phyloP scores from a whole-genome alignment of 169 alveolate genomes.

The Plasmodium vinckei region DNA sequence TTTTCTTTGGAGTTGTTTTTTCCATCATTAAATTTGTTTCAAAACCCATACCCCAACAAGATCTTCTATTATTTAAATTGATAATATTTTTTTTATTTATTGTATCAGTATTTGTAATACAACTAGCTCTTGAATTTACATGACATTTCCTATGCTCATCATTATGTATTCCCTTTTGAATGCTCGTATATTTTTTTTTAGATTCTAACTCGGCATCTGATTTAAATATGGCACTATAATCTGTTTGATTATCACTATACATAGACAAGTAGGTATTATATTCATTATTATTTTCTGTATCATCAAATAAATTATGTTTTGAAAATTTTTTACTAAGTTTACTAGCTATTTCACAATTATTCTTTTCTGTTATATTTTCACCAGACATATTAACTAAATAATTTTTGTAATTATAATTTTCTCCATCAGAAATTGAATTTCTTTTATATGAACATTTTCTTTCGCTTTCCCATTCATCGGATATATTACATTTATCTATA shows the following conservation, averaged over 20 bases:
- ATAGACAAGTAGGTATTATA: background rate
- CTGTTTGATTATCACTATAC: background rate
- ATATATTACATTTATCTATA: background rate
- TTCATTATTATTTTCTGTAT: background rate
- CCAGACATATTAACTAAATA: background rate
- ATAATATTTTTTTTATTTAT: background rate
- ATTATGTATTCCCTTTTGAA: too few species aligned
- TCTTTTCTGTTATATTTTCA: background rate
- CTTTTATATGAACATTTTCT: constrained; percentile 20
- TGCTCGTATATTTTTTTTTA: constrained; percentile 6
- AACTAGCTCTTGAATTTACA: too few species aligned
- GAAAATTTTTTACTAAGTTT: background rate
- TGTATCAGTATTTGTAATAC: too few species aligned
- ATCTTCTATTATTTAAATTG: constrained; percentile 2
- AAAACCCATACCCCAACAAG: background rate
- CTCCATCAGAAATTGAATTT: constrained; percentile 68
- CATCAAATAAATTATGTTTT: background rate
- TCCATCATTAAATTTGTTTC: background rate
- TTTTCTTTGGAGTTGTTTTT: background rate
- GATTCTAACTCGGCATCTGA: constrained; percentile 38
- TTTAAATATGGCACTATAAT: constrained; percentile 12
- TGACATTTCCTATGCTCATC: too few species aligned
- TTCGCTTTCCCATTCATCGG: background rate
- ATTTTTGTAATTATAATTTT: constrained; percentile 22
- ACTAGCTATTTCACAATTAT: background rate